Evolutionary conservation across 2,329 filamentous ascomycete genomes (phyloP), one percentile per base, ranked within the genome.

Genomic region (Colletotrichum sp.): DNA sequence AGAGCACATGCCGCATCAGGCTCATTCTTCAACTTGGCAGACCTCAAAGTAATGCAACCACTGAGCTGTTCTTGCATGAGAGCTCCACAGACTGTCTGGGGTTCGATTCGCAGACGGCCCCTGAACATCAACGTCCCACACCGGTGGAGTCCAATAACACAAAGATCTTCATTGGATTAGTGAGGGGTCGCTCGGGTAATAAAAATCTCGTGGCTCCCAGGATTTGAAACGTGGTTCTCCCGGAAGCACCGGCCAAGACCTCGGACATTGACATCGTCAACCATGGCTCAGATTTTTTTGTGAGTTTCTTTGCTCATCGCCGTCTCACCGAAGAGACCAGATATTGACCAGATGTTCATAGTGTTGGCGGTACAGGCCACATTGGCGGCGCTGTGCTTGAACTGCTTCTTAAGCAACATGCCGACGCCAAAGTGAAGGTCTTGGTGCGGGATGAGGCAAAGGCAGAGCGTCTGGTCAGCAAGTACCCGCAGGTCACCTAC

Each of bases 261-360:
- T 39, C 30, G 48, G 67, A 48, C 36, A 43, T 18, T 26, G 15
- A 52, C 43, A 21, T 63, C 57, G 28, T 36, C 26, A 13, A 34
- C n/a, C 24, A 70, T 70, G 67, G 67, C 61, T n/a, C 34, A 70
- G 10, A 70, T 70, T 59, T 70, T 70, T n/a, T 70, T 70, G 67
- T 70, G 34, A 70, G 67, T 63, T 26, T 18, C 0, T 8, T 12
- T 32, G 2, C 15, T 24, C 39, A 13, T 34, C 15, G 55, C n/a
- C 30, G 4, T 2, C 18, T n/a, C 3, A 32, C 16, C 16, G 4
- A 21, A 24, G 5, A 2, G 9, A 34, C 18, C 13, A 21, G 21
- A 21, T n/a, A 16, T 36, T 21, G 3, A 30, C 32, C 48, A 48
- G 2, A 1, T 1, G 1, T 24, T 32, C 16, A 34, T 28, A 70